Percentiles rank a stretch among this genome's conserved stretches.
Conservation (phyloP, 495 filamentous ascomycete genomes). For the Penicillium angulare region DNA sequence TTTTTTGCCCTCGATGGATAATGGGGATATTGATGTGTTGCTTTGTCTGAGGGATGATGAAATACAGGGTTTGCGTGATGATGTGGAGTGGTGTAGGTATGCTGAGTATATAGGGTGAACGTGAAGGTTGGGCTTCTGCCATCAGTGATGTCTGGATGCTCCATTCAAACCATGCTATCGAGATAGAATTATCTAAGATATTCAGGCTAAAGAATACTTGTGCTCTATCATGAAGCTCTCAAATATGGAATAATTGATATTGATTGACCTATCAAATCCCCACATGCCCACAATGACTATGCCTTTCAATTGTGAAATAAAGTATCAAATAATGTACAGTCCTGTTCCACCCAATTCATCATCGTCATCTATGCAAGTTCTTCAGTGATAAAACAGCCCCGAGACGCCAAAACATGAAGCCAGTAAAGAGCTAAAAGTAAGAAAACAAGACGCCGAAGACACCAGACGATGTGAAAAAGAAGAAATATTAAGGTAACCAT, state of each 20-base stretch:
- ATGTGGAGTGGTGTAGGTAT: slow-evolving; percentile 34
- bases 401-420: slow-evolving; percentile 20
- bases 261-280: not conserved
- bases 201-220: not conserved
- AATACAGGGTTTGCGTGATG: slow-evolving; percentile 30
- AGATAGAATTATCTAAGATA: not conserved
- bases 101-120: slow-evolving; percentile 23
- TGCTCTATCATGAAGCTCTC: no score
- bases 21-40: slow-evolving; percentile 38
- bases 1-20: slow-evolving; percentile 34
- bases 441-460: slow-evolving; percentile 17
- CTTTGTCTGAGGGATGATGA: slow-evolving; percentile 47
- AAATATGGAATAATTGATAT: no score
- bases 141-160: no score
- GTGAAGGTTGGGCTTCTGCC: no score
- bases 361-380: slow-evolving; percentile 34
- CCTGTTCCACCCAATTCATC: slow-evolving; percentile 19
- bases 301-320: slow-evolving; percentile 20
- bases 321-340: slow-evolving; percentile 33
- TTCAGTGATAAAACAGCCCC: slow-evolving; percentile 18
- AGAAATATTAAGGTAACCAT: slow-evolving; percentile 1
- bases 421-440: not conserved
- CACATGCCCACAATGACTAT: slow-evolving; percentile 6
- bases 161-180: no score
- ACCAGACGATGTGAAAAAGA: slow-evolving; percentile 11